Evolutionary conservation across 1,284 basidiomycete genomes (phyloP), one percentile per base, ranked within the genome.

Genomic region (Coniophora puteana): DNA sequence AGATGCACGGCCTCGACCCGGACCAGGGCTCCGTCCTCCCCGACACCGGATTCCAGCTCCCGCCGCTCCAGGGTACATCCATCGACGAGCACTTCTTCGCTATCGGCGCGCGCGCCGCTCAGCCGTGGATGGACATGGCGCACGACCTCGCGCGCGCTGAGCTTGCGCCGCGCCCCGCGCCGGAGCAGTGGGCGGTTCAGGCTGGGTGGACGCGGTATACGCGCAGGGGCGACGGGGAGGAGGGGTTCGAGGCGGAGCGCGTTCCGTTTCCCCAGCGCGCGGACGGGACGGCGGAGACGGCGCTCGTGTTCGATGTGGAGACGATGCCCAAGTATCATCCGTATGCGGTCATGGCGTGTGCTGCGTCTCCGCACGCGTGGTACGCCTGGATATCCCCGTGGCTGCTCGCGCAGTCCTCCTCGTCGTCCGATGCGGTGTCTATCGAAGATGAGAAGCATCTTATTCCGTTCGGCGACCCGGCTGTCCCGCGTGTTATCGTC

Each of bases 351-450:
- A 88, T 99, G 74, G 94, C 96, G 0, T 89, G 86, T 43, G 94
- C 94, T 2, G 89, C 80, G 1, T 85, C 92, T 4, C 70, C 74
- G 13, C 80, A 81, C 26, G 85, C 83, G 1, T 99, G 95, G 94
- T 99, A 99, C 59, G 81, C 82, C 4, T 99, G 96, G 95, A 78
- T 97, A 44, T 94, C 89, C 1, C 95, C 95, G 0, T 95, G 93
- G 83, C 68, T 99, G 4, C 75, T 97, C 5, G 79, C 79, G 10
- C 76, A 86, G 48, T 72, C 55, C n/a, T 8, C 81, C 3, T n/a
- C n/a, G n/a, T n/a, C n/a, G n/a, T n/a, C n/a, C n/a, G n/a, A n/a
- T n/a, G n/a, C n/a, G n/a, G n/a, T n/a, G n/a, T n/a, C n/a, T n/a
- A n/a, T n/a, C n/a, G 59, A 69, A 2, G 69, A 80, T 34, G 71